These are phyloP conservation scores for Knoxia roxburghii DNA, from an alignment of 257 asterid species.

Conservation along the genomic window DNA sequence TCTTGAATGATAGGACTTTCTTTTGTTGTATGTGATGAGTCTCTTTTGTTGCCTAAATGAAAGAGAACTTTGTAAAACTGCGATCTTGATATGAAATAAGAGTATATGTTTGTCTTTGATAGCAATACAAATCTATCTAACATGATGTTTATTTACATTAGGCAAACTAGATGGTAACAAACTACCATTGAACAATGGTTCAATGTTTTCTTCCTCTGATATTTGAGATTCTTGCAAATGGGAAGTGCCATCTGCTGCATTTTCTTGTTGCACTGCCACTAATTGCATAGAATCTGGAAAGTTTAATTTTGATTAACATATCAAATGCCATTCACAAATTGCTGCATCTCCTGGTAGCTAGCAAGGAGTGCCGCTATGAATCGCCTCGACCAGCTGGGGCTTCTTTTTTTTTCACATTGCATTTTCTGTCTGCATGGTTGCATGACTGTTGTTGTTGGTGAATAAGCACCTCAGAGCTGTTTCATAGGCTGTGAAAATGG, in stretches of 20 bases:
- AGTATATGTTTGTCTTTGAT: not conserved
- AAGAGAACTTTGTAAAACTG: slow-evolving; percentile 7
- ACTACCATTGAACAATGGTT: not conserved
- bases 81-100: slow-evolving; percentile 2
- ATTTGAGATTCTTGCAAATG: too few relatives aligned
- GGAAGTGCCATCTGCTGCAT: too few relatives aligned
- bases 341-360: not conserved
- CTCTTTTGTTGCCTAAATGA: not conserved
- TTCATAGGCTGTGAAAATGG: slow-evolving; percentile 69
- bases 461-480: slow-evolving; percentile 46
- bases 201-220: slow-evolving; percentile 1
- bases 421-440: slow-evolving; percentile 26
- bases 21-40: too few relatives aligned
- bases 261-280: not conserved
- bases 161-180: not conserved
- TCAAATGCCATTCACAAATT: slow-evolving; percentile 6
- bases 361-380: not conserved
- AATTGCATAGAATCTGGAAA: not conserved
- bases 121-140: not conserved
- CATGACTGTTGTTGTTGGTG: slow-evolving; percentile 17
- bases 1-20: not conserved
- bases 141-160: not conserved
- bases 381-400: not conserved
- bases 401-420: slow-evolving; percentile 9
- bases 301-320: not conserved